These are phyloP conservation scores for Myriangium duriaei DNA, from an alignment of 2,329 filamentous ascomycete genomes.

Conservation along the genomic window DNA sequence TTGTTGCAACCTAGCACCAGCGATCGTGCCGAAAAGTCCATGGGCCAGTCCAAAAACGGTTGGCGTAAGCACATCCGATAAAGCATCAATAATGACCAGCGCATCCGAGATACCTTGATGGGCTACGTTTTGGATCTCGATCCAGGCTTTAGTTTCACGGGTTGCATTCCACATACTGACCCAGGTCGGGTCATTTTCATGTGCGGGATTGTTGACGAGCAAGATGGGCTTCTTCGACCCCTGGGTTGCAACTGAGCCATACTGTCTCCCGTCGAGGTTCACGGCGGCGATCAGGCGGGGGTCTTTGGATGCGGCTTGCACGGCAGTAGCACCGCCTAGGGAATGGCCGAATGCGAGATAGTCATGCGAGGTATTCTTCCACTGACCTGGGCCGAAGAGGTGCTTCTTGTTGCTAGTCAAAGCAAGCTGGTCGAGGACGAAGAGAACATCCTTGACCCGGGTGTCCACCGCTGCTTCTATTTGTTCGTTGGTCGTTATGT, in stretches of 20 bases:
- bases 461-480: constrained; percentile 6
- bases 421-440: constrained; percentile 26
- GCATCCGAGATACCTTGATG: not conserved
- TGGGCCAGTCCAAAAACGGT: not conserved
- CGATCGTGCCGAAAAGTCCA: not conserved
- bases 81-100: not conserved
- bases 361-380: not conserved
- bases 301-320: constrained; percentile 22
- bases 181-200: not conserved
- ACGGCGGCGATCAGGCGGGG: constrained; percentile 26
- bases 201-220: not conserved
- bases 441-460: constrained; percentile 24
- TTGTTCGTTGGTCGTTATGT: constrained; percentile 12
- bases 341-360: constrained; percentile 27
- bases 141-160: not conserved
- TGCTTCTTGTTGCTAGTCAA: not conserved
- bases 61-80: not conserved
- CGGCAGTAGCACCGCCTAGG: constrained; percentile 25
- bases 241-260: constrained; percentile 4
- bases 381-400: not conserved
- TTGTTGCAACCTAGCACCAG: not conserved
- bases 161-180: not conserved
- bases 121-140: not conserved
- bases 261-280: constrained; percentile 28
- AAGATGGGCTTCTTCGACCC: not conserved